Evolutionary conservation across 1,139 yeast species (phyloP).

Genomic region (Hyphopichia buzzinii): DNA sequence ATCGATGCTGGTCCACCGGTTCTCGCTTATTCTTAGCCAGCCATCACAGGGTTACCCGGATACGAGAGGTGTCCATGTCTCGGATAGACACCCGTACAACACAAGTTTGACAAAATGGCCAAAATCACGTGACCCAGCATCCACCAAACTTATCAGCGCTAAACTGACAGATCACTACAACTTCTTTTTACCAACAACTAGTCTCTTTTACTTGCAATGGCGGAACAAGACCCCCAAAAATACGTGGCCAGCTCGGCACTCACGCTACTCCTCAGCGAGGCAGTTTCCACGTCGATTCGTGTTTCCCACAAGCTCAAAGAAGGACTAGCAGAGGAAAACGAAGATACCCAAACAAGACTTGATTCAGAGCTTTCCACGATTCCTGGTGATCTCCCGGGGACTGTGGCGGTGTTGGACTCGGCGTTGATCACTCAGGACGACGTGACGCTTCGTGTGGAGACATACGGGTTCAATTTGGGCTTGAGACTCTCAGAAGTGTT

Average conservation of each 20-base stretch:
- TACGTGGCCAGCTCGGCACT: conserved; percentile 50
- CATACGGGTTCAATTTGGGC: conserved; percentile 75
- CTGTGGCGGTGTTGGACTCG: conserved; percentile 37
- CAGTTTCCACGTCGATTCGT: conserved; percentile 68
- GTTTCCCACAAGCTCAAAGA: conserved; percentile 36
- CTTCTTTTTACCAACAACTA: too few relatives aligned
- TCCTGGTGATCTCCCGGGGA: conserved; percentile 39
- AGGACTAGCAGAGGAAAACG: neutral
- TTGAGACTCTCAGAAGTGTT: conserved; percentile 68
- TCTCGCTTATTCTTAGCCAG: too few relatives aligned
- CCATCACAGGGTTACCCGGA: too few relatives aligned
- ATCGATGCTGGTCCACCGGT: too few relatives aligned
- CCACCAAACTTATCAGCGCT: too few relatives aligned
- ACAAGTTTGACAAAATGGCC: too few relatives aligned
- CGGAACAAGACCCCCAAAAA: conserved; percentile 23
- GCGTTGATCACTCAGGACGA: conserved; percentile 46
- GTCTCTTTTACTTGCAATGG: too few relatives aligned
- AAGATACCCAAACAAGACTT: conserved; percentile 13
- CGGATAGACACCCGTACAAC: too few relatives aligned
- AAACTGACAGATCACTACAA: too few relatives aligned
- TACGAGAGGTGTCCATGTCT: too few relatives aligned
- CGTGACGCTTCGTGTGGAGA: conserved; percentile 59
- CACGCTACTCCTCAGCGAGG: conserved; percentile 67
- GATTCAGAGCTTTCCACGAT: conserved; percentile 23
- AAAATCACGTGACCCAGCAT: too few relatives aligned